phyloP scores from a whole-genome alignment of 2,329 filamentous ascomycete genomes.

The Aureobasidium pullulans region DNA sequence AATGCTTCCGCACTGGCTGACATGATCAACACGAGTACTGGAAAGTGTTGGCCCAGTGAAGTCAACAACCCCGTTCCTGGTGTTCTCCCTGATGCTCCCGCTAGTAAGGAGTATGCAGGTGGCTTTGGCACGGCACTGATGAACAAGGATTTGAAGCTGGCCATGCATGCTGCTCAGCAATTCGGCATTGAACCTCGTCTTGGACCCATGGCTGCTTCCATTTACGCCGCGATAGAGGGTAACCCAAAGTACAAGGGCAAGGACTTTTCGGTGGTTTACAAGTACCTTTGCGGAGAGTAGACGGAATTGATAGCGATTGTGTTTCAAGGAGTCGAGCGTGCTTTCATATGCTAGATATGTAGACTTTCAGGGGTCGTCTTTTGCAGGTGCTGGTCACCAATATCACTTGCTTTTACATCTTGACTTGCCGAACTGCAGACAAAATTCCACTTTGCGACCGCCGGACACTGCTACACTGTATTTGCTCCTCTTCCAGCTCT shows the following conservation, averaged over 20 bases:
- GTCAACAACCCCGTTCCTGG: slow-evolving; percentile 91
- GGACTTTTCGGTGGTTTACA: slow-evolving; percentile 46
- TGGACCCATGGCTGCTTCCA: slow-evolving; percentile 37
- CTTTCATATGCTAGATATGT: no score
- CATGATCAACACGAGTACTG: slow-evolving; percentile 89
- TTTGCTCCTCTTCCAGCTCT: no score
- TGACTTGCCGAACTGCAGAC: no score
- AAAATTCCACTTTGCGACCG: no score
- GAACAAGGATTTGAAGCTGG: slow-evolving; percentile 43
- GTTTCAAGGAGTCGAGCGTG: no score
- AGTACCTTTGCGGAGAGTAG: slow-evolving; percentile 41
- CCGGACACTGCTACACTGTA: no score
- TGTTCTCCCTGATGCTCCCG: slow-evolving; percentile 69
- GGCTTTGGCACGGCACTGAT: slow-evolving; percentile 45
- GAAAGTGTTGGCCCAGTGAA: slow-evolving; percentile 93
- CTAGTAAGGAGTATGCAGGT: slow-evolving; percentile 59
- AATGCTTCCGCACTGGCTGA: slow-evolving; percentile 63
- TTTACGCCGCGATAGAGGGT: slow-evolving; percentile 39
- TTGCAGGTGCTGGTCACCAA: no score
- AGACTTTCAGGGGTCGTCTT: no score
- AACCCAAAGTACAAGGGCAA: slow-evolving; percentile 39
- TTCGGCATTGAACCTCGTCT: slow-evolving; percentile 37
- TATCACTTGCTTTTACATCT: no score
- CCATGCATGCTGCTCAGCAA: slow-evolving; percentile 39
- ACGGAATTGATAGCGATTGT: neutral